Evolutionary conservation across 2,329 filamentous ascomycete species (phyloP).

Genomic region (Chaetomiaceae sp.): DNA sequence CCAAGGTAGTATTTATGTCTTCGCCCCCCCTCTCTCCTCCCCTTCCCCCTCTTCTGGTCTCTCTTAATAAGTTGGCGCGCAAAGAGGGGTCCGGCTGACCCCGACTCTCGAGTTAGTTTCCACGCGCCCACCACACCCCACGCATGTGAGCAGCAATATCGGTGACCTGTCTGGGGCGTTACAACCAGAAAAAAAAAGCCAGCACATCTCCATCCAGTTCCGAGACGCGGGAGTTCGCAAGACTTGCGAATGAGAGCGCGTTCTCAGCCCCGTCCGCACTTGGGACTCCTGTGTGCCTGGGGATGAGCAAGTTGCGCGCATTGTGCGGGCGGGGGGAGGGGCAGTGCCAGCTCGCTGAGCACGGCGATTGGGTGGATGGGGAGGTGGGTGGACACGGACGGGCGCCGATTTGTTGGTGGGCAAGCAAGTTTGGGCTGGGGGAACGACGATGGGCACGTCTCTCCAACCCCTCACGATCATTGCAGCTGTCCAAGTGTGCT

Average conservation of each 20-base stretch:
- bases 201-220: too few relatives aligned
- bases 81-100: background rate
- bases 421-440: background rate
- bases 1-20: background rate
- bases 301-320: slow-evolving; percentile 18
- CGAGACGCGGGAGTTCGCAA: too few relatives aligned
- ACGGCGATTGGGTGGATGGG: too few relatives aligned
- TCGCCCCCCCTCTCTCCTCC: background rate
- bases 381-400: slow-evolving; percentile 6
- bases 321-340: slow-evolving; percentile 13
- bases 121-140: too few relatives aligned
- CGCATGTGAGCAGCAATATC: too few relatives aligned
- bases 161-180: too few relatives aligned
- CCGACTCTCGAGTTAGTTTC: too few relatives aligned
- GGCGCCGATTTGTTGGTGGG: slow-evolving; percentile 1
- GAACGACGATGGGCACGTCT: background rate
- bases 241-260: too few relatives aligned
- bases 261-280: too few relatives aligned
- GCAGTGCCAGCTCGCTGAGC: background rate
- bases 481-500: too few relatives aligned
- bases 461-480: background rate
- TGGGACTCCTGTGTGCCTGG: background rate
- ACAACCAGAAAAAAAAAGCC: too few relatives aligned
- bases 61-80: background rate
- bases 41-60: too few relatives aligned